Evolutionary conservation across 371 early-diverging fungal genomes (phyloP).

Genomic region (Lichtheimia corymbifera): DNA sequence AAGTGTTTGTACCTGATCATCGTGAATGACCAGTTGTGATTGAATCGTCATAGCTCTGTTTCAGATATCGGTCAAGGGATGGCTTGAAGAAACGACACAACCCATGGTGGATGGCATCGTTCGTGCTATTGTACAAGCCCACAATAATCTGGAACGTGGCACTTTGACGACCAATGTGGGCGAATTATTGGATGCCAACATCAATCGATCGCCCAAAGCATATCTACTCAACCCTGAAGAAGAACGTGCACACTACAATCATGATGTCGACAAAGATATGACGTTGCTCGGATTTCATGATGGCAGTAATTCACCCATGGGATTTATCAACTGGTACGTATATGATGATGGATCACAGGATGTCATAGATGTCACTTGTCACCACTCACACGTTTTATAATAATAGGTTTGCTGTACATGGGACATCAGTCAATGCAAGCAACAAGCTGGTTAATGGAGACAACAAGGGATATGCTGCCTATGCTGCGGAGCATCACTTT

Average conservation of each 20-base stretch:
- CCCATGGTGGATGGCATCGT: constrained; percentile 63
- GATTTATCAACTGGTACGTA: constrained; percentile 41
- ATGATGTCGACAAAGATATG: constrained; percentile 61
- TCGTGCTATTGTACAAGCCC: constrained; percentile 57
- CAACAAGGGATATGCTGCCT: constrained; percentile 72
- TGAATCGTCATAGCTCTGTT: constrained; percentile 20
- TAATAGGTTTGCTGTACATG: constrained; percentile 70
- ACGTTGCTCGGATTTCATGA: constrained; percentile 42
- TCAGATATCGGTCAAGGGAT: constrained; percentile 44
- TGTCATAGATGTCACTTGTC: not conserved
- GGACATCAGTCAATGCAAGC: constrained; percentile 59
- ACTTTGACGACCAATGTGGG: constrained; percentile 33
- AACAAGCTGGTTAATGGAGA: constrained; percentile 63
- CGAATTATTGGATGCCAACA: constrained; percentile 48
- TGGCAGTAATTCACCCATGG: constrained; percentile 27
- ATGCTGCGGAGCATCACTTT: constrained; percentile 47
- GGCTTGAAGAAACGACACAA: constrained; percentile 52
- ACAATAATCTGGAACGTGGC: constrained; percentile 46
- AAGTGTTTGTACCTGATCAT: constrained; percentile 12
- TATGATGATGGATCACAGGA: not conserved
- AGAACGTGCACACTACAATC: constrained; percentile 54
- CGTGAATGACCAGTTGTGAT: constrained; percentile 3
- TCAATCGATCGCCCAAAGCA: constrained; percentile 62
- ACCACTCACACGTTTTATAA: not conserved
- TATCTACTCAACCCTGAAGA: constrained; percentile 58